Base-by-base conservation (phyloP, 1,139 yeast genomes). In the Candida pseudoviswanathii region DNA sequence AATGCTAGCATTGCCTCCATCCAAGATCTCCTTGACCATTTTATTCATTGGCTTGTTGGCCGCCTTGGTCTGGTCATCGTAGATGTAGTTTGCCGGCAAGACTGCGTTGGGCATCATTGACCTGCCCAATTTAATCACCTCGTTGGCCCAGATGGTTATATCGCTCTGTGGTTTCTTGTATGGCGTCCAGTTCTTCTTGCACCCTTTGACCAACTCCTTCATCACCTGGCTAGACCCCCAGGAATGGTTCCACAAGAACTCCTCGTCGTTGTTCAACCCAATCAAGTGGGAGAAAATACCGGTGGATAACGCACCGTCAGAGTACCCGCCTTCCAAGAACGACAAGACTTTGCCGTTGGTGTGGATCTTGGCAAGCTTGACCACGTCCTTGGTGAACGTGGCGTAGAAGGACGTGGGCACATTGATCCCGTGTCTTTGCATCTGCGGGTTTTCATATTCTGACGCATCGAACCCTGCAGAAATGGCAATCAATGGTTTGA, bases 401-500 rank as follows among this genome's bases (percentile, higher is more conserved):
- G 89, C 78, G 64, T 86, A 89, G 64, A 89, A 89, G 27, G 86
- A 80, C 0, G 96, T 88, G 3, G 96, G 96, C 3, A 89, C 92
- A 57, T 86, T 85, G 32, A 86, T 89, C 0, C 85, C 85, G 62
- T 89, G 96, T 51, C 96, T 75, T 66, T 89, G 96, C 96, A 89
- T 89, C 51, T 85, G 82, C 22, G 83, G 82, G 51, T 85, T 85
- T 62, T 89, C 96, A 63, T 82, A 85, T 63, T 89, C 96, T 29
- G 90, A 85, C 2, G 96, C 96, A 68, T 89, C 96, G 64, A 89
- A 89, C 2, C 96, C 96, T 0, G 96, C 94, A 40, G 95, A 86
- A 2, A 89, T 76, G 16, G 86, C 77, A 4, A 89, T 81, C 52
- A 89, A 64, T 0, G 94, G 90, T 59, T 84, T 85, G 66, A 85